These are phyloP conservation scores for Panicum virgatum DNA, from an alignment of 202 grass and related monocot genomes.

Conservation along the genomic window DNA sequence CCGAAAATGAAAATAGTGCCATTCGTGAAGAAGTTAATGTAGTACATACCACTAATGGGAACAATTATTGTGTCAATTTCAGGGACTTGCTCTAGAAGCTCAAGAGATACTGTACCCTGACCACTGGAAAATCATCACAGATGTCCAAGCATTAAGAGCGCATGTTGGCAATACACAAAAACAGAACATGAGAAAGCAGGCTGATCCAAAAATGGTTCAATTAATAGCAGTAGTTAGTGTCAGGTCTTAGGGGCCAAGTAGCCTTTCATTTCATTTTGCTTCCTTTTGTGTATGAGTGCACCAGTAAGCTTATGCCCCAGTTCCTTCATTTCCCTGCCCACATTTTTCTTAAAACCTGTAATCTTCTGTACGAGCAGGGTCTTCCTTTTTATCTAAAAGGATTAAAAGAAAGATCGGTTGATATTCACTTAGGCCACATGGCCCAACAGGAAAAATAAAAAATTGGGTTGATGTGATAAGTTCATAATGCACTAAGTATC, in stretches of 20 bases:
- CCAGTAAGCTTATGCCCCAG: background rate
- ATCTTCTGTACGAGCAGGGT: background rate
- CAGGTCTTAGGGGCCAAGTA: background rate
- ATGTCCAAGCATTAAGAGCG: conserved; percentile 1
- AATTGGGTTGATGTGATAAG: too few relatives aligned
- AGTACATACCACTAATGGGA: conserved; percentile 81
- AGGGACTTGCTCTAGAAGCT: conserved; percentile 80
- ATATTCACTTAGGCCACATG: background rate
- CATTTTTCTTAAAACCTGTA: background rate
- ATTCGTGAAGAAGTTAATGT: conserved; percentile 6
- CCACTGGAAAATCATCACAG: conserved; percentile 62
- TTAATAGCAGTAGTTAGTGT: background rate
- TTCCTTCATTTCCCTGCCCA: background rate
- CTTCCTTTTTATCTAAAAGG: background rate
- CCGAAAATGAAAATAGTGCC: background rate
- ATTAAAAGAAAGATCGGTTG: background rate
- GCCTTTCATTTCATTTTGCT: background rate
- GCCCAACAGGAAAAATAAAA: background rate
- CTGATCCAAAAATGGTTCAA: background rate
- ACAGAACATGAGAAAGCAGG: background rate
- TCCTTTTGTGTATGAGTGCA: background rate
- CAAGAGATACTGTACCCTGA: conserved; percentile 85
- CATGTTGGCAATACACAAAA: background rate
- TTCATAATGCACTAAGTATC: background rate
- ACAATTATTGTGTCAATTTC: conserved; percentile 76